Percentiles rank a stretch among this genome's conserved stretches.
Conservation (phyloP, 495 filamentous ascomycete genomes). For the Penicillium tannophilum region DNA sequence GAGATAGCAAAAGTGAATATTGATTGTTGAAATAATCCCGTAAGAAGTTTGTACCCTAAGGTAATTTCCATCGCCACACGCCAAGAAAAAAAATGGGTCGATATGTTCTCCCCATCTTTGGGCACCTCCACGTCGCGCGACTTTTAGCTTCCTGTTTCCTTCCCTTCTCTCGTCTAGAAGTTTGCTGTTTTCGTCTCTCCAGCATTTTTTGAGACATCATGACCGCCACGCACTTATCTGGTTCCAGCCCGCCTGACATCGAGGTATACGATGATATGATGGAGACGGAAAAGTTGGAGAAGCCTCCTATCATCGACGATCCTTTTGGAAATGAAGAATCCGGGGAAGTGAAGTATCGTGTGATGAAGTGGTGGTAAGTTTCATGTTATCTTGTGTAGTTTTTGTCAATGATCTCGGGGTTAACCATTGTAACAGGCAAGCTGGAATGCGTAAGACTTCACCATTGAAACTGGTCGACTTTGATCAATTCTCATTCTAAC, state of each 20-base stretch:
- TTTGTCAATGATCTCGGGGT: background rate
- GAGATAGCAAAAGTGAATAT: background rate
- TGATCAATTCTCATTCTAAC: slow-evolving; percentile 2
- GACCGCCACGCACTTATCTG: slow-evolving; percentile 17
- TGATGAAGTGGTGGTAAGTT: slow-evolving; percentile 43
- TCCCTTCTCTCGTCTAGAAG: slow-evolving; percentile 6
- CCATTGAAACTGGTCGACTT: background rate
- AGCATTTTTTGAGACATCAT: slow-evolving; percentile 9
- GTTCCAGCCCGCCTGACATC: slow-evolving; percentile 13
- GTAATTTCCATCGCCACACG: slow-evolving; percentile 23
- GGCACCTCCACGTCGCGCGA: slow-evolving; percentile 19
- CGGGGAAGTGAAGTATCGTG: slow-evolving; percentile 39
- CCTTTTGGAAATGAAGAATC: slow-evolving; percentile 41
- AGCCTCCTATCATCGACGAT: slow-evolving; percentile 21
- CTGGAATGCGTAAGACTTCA: slow-evolving; percentile 28
- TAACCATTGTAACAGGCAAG: slow-evolving; percentile 23
- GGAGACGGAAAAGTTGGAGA: slow-evolving; percentile 24
- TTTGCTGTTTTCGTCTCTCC: background rate
- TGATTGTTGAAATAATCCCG: background rate
- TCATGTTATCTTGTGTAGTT: background rate
- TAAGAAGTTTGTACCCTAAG: slow-evolving; percentile 5
- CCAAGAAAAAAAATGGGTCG: slow-evolving; percentile 29
- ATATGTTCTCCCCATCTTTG: slow-evolving; percentile 16
- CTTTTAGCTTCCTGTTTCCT: slow-evolving; percentile 12
- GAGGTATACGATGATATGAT: slow-evolving; percentile 20